A percentile compares a stretch with the other conserved stretches of the same genome.
Evolutionary conservation across 257 asterid genomes (phyloP).

Genomic region (Coffea canephora): DNA sequence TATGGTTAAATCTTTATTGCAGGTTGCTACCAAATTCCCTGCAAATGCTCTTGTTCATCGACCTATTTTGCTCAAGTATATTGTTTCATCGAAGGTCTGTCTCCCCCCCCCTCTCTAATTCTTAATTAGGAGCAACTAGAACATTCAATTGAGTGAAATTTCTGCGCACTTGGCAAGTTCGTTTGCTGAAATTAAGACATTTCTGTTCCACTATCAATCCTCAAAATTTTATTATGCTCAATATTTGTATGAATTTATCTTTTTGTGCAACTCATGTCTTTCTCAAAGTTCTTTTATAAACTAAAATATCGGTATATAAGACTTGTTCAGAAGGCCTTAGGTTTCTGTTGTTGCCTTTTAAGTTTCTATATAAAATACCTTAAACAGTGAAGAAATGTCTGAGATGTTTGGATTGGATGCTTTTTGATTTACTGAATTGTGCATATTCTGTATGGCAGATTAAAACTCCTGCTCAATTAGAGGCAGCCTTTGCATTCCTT

Average conservation of each 20-base stretch:
- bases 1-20: conserved; percentile 6
- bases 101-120: conserved; percentile 10
- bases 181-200: neutral
- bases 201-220: neutral
- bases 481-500: conserved; percentile 71
- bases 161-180: neutral
- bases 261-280: neutral
- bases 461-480: conserved; percentile 75
- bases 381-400: neutral
- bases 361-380: neutral
- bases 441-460: conserved; percentile 38
- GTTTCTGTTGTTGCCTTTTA: neutral
- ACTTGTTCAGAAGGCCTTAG: neutral
- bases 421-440: neutral
- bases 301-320: neutral
- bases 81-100: conserved; percentile 65
- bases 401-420: neutral
- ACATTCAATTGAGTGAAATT: neutral
- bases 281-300: neutral
- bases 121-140: too few relatives aligned
- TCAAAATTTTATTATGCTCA: neutral
- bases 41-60: conserved; percentile 81
- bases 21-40: conserved; percentile 91
- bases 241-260: neutral
- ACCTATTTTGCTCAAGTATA: conserved; percentile 61